A percentile compares a stretch with the other conserved stretches of the same genome.
These are phyloP conservation scores for Hysterangium stoloniferum DNA, from an alignment of 768 basidiomycete genomes.

Conservation along the genomic window DNA sequence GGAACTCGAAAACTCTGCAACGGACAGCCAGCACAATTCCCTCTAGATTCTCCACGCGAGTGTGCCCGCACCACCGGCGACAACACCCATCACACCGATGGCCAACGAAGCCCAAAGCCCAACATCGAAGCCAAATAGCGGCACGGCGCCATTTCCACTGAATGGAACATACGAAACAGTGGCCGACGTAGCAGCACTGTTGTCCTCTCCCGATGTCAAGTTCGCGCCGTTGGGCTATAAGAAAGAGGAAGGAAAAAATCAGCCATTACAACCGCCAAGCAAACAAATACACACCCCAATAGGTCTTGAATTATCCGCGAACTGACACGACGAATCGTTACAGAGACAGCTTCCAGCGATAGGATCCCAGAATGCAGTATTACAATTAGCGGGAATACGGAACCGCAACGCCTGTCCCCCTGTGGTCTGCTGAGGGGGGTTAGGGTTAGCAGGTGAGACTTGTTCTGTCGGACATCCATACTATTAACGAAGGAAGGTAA, in stretches of 20 bases:
- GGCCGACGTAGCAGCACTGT: background rate
- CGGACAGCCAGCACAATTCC: too few relatives aligned
- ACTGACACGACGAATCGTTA: constrained; percentile 45
- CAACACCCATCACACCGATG: background rate
- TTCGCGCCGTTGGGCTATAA: constrained; percentile 59
- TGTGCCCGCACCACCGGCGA: background rate
- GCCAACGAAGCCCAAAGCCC: background rate
- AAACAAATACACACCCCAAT: constrained; percentile 44
- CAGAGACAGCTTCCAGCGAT: constrained; percentile 59
- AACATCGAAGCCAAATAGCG: background rate
- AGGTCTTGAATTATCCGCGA: constrained; percentile 53
- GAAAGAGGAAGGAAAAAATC: constrained; percentile 8
- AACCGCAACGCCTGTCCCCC: constrained; percentile 39
- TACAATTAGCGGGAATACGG: constrained; percentile 64
- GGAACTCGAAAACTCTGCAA: too few relatives aligned
- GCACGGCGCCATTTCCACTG: background rate
- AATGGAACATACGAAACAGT: background rate
- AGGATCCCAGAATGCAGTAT: constrained; percentile 79
- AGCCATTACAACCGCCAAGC: constrained; percentile 4
- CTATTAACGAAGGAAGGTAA: constrained; percentile 26
- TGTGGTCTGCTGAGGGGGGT: constrained; percentile 50
- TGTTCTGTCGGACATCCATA: constrained; percentile 61
- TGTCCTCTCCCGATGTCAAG: constrained; percentile 46
- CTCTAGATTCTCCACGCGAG: background rate
- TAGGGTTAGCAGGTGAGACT: constrained; percentile 53